Conservation (phyloP, 129 eudicot species). For the Saposhnikovia divaricata region DNA sequence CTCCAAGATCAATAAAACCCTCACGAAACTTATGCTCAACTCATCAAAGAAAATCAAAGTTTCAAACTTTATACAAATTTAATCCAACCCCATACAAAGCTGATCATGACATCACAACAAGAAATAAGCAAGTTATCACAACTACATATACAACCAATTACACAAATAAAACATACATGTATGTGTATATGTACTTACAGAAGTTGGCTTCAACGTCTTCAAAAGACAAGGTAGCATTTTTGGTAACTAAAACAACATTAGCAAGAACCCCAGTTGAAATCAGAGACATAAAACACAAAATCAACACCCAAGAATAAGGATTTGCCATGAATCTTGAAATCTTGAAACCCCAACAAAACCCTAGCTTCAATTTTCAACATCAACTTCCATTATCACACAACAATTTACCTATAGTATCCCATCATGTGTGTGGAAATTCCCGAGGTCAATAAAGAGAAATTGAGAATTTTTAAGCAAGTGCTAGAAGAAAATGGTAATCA, state of each 20-base stretch:
- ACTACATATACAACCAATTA: not conserved
- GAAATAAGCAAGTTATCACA: not conserved
- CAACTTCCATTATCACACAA: constrained; percentile 65
- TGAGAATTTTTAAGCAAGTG: not conserved
- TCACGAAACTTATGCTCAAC: not conserved
- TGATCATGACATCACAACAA: not conserved
- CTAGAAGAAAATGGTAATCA: not conserved
- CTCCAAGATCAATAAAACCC: not conserved
- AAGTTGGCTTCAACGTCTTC: constrained; percentile 86
- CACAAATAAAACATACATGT: not conserved
- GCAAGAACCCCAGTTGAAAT: constrained; percentile 38
- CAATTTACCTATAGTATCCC: not conserved
- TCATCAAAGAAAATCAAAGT: not conserved
- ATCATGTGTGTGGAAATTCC: not conserved
- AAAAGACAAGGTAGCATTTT: constrained; percentile 50
- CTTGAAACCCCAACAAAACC: constrained; percentile 18
- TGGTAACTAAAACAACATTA: constrained; percentile 54
- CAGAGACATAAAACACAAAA: constrained; percentile 24
- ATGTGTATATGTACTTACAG: constrained; percentile 37
- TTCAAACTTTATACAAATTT: not conserved
- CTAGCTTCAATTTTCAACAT: constrained; percentile 32
- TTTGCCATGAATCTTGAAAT: constrained; percentile 26
- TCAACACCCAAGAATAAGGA: constrained; percentile 17
- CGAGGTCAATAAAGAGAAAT: not conserved
- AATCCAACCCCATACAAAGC: not conserved